Percentiles rank a stretch among this genome's conserved stretches.
Evolutionary conservation across 1,139 yeast species (phyloP).

Genomic region (Suhomyces chickasaworum): DNA sequence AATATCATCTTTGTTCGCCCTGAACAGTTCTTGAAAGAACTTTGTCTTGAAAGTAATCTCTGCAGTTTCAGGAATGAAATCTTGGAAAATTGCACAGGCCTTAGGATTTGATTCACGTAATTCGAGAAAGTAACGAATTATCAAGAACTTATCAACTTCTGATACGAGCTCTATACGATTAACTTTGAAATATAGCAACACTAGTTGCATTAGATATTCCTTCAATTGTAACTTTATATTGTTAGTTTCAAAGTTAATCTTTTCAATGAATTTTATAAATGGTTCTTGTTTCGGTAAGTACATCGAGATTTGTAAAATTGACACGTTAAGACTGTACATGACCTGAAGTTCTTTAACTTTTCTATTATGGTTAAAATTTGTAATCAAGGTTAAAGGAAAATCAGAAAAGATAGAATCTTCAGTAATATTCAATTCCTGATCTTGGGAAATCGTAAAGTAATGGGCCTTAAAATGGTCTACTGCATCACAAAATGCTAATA

Average conservation of each 20-base stretch:
- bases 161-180: slow-evolving; percentile 8
- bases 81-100: slow-evolving; percentile 2
- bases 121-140: slow-evolving; percentile 25
- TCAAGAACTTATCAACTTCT: slow-evolving; percentile 32
- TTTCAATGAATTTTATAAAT: slow-evolving; percentile 1
- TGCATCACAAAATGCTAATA: slow-evolving; percentile 20
- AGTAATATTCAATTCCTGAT: not conserved
- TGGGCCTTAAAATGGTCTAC: slow-evolving; percentile 24
- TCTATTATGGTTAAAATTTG: slow-evolving; percentile 27
- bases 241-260: slow-evolving; percentile 13
- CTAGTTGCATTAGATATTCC: slow-evolving; percentile 21
- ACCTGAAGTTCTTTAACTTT: slow-evolving; percentile 28
- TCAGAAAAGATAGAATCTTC: slow-evolving; percentile 7
- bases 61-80: slow-evolving; percentile 20
- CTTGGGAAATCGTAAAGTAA: slow-evolving; percentile 14
- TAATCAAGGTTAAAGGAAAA: slow-evolving; percentile 19
- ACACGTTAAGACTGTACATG: slow-evolving; percentile 29
- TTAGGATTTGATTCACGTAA: slow-evolving; percentile 13
- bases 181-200: slow-evolving; percentile 19
- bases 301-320: slow-evolving; percentile 24
- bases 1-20: slow-evolving; percentile 17
- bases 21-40: slow-evolving; percentile 33
- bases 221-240: slow-evolving; percentile 20
- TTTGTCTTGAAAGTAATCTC: slow-evolving; percentile 29
- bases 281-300: slow-evolving; percentile 7